Conservation (phyloP, 106 monocot genomes). For the Dioscorea zingiberensis region DNA sequence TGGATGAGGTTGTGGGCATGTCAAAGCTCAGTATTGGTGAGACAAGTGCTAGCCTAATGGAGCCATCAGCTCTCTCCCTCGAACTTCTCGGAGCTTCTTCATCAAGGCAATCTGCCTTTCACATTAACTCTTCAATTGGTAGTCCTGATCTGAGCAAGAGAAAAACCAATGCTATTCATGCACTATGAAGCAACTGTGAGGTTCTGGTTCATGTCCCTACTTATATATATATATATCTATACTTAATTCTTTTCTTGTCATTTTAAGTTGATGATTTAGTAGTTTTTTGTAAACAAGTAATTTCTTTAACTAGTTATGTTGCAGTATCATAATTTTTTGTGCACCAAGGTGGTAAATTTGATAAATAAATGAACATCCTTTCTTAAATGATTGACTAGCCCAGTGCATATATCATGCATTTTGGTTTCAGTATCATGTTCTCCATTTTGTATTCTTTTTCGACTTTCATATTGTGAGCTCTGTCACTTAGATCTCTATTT, state of each 20-base stretch:
- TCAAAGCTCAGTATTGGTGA: conserved; percentile 56
- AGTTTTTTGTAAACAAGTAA: no score
- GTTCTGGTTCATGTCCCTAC: neutral
- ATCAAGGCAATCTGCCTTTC: conserved; percentile 61
- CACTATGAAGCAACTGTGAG: conserved; percentile 17
- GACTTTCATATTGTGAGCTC: no score
- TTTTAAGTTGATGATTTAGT: neutral
- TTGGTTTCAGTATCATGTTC: no score
- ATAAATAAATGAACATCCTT: no score
- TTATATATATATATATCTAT: neutral
- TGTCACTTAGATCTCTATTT: no score
- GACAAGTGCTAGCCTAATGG: conserved; percentile 4
- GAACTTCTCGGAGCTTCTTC: conserved; percentile 33
- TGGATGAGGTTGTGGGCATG: conserved; percentile 47
- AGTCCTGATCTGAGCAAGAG: conserved; percentile 32
- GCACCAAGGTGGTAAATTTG: no score
- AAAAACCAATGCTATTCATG: conserved; percentile 48
- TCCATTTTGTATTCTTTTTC: no score
- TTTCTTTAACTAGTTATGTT: no score
- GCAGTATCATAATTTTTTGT: no score
- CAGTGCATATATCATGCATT: no score
- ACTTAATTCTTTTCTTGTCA: conserved; percentile 1
- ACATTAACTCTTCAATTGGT: conserved; percentile 21
- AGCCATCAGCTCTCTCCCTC: conserved; percentile 48
- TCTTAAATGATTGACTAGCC: no score